These are phyloP conservation scores for Phytophthora kernoviae DNA, from an alignment of 352 stramenopile genomes.

Conservation along the genomic window DNA sequence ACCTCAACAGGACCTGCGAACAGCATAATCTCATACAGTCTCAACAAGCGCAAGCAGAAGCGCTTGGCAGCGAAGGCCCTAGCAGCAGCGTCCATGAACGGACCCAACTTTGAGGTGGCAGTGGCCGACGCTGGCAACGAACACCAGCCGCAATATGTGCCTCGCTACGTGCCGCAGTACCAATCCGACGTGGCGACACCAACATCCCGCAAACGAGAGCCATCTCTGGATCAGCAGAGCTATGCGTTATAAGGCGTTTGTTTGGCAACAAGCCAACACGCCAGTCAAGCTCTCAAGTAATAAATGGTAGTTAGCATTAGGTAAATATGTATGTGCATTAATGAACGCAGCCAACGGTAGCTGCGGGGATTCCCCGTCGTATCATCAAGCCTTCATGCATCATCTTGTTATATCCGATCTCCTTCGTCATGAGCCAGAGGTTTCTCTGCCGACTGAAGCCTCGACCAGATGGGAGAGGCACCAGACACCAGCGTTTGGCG, in stretches of 20 bases:
- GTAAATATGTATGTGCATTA: conserved; percentile 8
- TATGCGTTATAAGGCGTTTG: conserved; percentile 50
- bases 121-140: conserved; percentile 36
- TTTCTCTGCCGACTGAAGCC: conserved; percentile 2
- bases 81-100: conserved; percentile 28
- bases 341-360: conserved; percentile 41
- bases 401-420: background rate
- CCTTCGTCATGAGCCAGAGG: no score
- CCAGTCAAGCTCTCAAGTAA: conserved; percentile 34
- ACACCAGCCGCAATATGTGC: conserved; percentile 36
- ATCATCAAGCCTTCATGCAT: conserved; percentile 7
- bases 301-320: conserved; percentile 8
- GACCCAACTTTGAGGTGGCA: conserved; percentile 36
- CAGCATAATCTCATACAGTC: conserved; percentile 61
- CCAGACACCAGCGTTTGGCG: conserved; percentile 5
- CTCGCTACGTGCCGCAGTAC: conserved; percentile 41
- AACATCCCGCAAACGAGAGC: conserved; percentile 35
- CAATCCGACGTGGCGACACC: conserved; percentile 18
- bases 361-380: conserved; percentile 16
- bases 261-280: conserved; percentile 11
- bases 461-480: conserved; percentile 23
- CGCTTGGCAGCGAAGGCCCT: conserved; percentile 47
- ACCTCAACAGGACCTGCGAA: conserved; percentile 26
- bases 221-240: conserved; percentile 59
- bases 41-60: conserved; percentile 69